A percentile compares a stretch with the other conserved stretches of the same genome.
Conservation (phyloP, 805 yeast species). For the Candida cerambycidarum region DNA sequence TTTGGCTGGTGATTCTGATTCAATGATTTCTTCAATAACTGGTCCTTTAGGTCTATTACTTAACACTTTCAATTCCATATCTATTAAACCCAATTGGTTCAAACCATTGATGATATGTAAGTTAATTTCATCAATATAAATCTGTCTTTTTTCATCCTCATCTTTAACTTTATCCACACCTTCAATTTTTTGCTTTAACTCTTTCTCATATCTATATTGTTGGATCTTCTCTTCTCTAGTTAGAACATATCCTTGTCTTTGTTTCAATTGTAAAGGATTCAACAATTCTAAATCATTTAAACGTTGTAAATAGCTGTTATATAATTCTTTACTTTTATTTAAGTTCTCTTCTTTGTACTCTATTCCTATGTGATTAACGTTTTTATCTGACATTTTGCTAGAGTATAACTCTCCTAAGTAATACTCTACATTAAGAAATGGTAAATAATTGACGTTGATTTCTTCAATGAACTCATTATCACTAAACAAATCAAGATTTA, state of each 20-base stretch:
- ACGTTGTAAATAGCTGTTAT: slow-evolving; percentile 46
- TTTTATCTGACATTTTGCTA: slow-evolving; percentile 22
- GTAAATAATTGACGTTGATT: slow-evolving; percentile 59
- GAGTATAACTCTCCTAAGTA: slow-evolving; percentile 44
- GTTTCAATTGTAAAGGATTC: slow-evolving; percentile 15
- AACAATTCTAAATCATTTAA: slow-evolving; percentile 41
- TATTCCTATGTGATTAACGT: slow-evolving; percentile 14
- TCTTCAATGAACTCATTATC: slow-evolving; percentile 72
- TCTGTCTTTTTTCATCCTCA: slow-evolving; percentile 61
- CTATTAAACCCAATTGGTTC: slow-evolving; percentile 52
- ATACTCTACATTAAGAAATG: slow-evolving; percentile 59
- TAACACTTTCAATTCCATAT: slow-evolving; percentile 70
- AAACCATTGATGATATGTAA: slow-evolving; percentile 55
- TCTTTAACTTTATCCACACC: slow-evolving; percentile 36
- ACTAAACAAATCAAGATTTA: slow-evolving; percentile 62
- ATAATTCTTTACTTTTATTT: slow-evolving; percentile 36
- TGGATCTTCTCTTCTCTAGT: slow-evolving; percentile 73
- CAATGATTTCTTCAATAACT: not conserved
- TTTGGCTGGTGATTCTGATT: not conserved
- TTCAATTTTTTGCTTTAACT: slow-evolving; percentile 38
- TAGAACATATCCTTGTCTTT: slow-evolving; percentile 20
- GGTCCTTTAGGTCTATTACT: slow-evolving; percentile 33
- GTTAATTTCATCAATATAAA: slow-evolving; percentile 56
- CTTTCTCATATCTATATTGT: slow-evolving; percentile 60
- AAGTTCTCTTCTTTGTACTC: slow-evolving; percentile 28